phyloP scores from a whole-genome alignment of 2,329 filamentous ascomycete species.

The Penicillium rolfsii region DNA sequence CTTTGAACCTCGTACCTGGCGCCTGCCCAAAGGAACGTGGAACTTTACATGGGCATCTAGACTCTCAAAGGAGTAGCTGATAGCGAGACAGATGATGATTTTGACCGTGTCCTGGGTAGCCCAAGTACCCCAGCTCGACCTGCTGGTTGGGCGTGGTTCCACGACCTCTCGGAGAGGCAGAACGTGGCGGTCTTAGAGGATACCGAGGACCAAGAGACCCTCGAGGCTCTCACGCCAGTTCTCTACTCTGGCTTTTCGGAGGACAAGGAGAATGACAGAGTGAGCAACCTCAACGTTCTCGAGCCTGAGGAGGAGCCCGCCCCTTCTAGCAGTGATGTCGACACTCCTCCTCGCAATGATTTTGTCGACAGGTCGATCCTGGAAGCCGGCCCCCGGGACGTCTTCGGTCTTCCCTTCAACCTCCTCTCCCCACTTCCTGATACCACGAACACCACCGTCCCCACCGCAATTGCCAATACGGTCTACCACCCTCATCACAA shows the following conservation, averaged over 20 bases:
- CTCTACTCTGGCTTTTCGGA: background rate
- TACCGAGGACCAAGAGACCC: background rate
- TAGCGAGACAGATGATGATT: background rate
- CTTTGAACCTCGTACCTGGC: background rate
- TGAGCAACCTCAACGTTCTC: background rate
- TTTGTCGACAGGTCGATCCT: background rate
- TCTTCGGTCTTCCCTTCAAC: background rate
- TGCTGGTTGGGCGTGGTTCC: background rate
- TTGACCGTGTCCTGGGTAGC: background rate
- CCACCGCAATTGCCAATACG: background rate
- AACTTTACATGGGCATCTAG: background rate
- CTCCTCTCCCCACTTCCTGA: background rate
- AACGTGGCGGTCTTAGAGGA: background rate
- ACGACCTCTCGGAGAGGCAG: background rate
- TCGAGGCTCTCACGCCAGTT: background rate
- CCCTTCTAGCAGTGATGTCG: background rate
- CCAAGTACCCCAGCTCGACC: background rate
- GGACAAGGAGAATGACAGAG: background rate
- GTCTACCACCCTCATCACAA: background rate
- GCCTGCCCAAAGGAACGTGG: background rate
- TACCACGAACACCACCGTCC: background rate
- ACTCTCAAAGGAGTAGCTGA: background rate
- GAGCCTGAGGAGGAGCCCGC: background rate
- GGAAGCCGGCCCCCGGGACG: background rate
- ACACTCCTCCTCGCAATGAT: background rate